These are phyloP conservation scores for Tulasnella sp. DNA, from an alignment of 768 basidiomycete genomes.

Conservation along the genomic window DNA sequence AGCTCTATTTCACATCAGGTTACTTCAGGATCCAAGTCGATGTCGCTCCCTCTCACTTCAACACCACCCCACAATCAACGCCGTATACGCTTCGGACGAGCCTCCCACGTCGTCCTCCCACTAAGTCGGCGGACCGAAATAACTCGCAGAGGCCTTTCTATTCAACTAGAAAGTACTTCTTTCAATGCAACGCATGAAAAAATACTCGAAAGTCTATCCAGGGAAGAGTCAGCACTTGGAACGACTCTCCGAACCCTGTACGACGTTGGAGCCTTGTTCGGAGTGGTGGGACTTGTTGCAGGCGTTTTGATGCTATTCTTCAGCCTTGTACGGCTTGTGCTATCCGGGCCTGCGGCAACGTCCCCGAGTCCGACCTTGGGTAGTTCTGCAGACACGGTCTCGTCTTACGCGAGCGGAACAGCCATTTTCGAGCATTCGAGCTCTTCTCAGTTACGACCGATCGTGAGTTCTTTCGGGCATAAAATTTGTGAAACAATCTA, in stretches of 20 bases:
- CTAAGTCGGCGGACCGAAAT: not conserved
- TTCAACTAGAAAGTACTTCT: slow-evolving; percentile 1
- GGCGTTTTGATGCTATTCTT: slow-evolving; percentile 25
- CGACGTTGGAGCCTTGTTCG: slow-evolving; percentile 36
- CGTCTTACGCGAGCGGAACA: not conserved
- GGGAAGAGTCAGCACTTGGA: not conserved
- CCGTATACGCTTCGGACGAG: not conserved
- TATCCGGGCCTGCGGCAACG: not conserved
- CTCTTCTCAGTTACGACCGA: not conserved
- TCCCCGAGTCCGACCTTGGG: not conserved
- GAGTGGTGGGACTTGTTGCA: slow-evolving; percentile 16
- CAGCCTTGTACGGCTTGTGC: not conserved
- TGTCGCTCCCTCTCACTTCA: not conserved
- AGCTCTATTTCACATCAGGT: not conserved
- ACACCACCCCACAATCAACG: not conserved
- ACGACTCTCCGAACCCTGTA: slow-evolving; percentile 32
- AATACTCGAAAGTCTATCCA: not conserved
- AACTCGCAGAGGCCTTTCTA: not conserved
- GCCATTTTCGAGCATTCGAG: not conserved
- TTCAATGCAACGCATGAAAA: slow-evolving; percentile 3
- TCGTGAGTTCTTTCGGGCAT: slow-evolving; percentile 11
- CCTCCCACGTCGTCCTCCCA: not conserved
- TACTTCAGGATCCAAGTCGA: not conserved
- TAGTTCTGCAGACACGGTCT: too few relatives aligned
- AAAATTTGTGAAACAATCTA: not conserved